Evolutionary conservation across 768 basidiomycete species (phyloP).

Genomic region (Pisolithus marmoratus): DNA sequence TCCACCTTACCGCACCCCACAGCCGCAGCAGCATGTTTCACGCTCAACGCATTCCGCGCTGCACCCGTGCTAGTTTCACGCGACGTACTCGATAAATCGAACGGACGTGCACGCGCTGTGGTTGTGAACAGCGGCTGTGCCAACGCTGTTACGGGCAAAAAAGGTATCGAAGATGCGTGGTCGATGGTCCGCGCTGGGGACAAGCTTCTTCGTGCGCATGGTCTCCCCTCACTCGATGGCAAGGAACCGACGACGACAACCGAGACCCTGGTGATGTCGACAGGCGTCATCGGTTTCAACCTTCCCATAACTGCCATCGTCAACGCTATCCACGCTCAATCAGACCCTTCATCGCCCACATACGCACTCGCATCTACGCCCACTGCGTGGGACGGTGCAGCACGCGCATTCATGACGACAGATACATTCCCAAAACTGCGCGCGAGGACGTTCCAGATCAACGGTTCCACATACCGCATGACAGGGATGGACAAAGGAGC

Average conservation of each 20-base stretch:
- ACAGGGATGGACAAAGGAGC: conserved; percentile 99
- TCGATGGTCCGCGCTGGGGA: conserved; percentile 80
- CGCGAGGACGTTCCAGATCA: conserved; percentile 66
- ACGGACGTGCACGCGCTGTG: conserved; percentile 72
- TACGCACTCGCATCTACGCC: conserved; percentile 56
- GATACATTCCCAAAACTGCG: conserved; percentile 98
- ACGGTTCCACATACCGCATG: conserved; percentile 67
- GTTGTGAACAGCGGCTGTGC: conserved; percentile 97
- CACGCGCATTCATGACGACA: conserved; percentile 97
- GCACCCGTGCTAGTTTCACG: conserved; percentile 89
- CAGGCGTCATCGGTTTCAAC: conserved; percentile 93
- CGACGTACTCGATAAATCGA: conserved; percentile 59
- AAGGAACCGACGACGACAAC: neutral
- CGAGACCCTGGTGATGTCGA: conserved; percentile 92
- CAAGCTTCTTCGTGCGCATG: conserved; percentile 42
- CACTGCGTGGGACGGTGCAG: conserved; percentile 75
- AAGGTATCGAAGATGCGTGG: conserved; percentile 89
- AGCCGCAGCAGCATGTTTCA: conserved; percentile 89
- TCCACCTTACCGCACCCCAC: conserved; percentile 71
- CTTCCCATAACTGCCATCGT: conserved; percentile 86
- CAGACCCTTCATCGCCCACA: conserved; percentile 17
- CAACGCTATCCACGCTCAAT: conserved; percentile 55
- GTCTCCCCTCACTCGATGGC: conserved; percentile 6
- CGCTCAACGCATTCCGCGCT: conserved; percentile 94
- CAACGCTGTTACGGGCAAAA: conserved; percentile 92